Percentiles rank a stretch among this genome's conserved stretches.
Evolutionary conservation across 2,329 filamentous ascomycete species (phyloP).

Genomic region (Cladosporium sp.): DNA sequence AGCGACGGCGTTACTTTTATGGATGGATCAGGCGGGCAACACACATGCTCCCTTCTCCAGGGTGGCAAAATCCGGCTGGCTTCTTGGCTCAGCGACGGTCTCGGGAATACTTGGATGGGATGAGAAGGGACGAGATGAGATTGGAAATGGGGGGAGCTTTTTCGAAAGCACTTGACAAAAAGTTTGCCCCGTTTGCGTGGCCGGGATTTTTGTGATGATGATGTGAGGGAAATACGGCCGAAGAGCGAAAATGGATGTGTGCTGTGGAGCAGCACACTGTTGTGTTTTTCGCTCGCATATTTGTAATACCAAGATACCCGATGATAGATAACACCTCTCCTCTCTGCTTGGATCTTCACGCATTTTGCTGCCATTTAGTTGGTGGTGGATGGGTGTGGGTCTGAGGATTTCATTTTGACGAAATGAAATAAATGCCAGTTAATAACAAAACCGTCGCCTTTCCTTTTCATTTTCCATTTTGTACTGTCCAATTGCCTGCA

Average conservation of each 20-base stretch:
- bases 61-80: not conserved
- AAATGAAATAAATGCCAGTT: not conserved
- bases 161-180: not conserved
- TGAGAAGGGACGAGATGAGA: not conserved
- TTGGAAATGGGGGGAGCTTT: not conserved
- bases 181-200: not conserved
- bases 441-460: not conserved
- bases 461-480: not conserved
- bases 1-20: conserved; percentile 2
- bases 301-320: conserved; percentile 27
- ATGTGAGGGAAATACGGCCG: conserved; percentile 3
- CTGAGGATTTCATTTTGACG: conserved; percentile 22
- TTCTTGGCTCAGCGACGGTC: not conserved
- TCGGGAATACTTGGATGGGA: not conserved
- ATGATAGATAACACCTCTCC: conserved; percentile 21
- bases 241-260: not conserved
- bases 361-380: no score
- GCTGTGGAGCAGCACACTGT: not conserved
- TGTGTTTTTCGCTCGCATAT: not conserved
- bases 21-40: not conserved
- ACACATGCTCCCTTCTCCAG: not conserved
- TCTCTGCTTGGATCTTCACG: conserved; percentile 25
- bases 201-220: not conserved
- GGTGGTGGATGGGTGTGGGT: conserved; percentile 6
- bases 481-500: no score